Conservation (phyloP, 441 rosid genomes). For the Euphorbia neoarborescens region DNA sequence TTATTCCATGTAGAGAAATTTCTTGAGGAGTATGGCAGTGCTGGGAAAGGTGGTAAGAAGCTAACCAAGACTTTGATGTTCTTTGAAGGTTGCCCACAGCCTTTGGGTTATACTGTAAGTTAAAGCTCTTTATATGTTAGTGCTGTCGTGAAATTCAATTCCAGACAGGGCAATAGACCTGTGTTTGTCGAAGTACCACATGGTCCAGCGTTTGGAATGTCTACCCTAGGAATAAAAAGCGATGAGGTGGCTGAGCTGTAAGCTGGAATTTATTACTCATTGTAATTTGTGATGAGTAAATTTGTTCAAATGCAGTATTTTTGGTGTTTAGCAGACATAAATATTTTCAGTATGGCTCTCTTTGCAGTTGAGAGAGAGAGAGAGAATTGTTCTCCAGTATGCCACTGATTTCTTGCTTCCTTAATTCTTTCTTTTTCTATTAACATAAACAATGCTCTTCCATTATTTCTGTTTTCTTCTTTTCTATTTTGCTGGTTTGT, state of each 20-base stretch:
- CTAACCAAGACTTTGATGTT: slow-evolving; percentile 77
- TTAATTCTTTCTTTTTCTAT: background rate
- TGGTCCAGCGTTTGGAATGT: background rate
- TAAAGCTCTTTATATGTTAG: background rate
- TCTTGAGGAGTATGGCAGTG: slow-evolving; percentile 67
- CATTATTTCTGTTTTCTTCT: background rate
- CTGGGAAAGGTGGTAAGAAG: slow-evolving; percentile 75
- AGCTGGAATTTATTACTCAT: background rate
- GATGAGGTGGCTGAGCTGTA: background rate
- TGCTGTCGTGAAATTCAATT: background rate
- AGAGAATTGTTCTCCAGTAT: background rate
- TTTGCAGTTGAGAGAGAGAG: background rate
- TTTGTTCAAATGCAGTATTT: background rate
- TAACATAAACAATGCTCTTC: background rate
- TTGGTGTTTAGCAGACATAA: background rate
- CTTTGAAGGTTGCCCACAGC: slow-evolving; percentile 94
- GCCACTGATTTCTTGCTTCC: background rate
- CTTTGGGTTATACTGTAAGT: slow-evolving; percentile 91
- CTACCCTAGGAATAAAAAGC: background rate
- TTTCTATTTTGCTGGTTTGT: background rate
- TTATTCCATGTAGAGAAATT: slow-evolving; percentile 65
- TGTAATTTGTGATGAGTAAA: background rate
- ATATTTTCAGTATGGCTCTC: background rate
- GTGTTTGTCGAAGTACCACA: background rate
- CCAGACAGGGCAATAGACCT: background rate